phyloP scores from a whole-genome alignment of 2,329 filamentous ascomycete genomes.

The Alternaria novae-zelandiae region DNA sequence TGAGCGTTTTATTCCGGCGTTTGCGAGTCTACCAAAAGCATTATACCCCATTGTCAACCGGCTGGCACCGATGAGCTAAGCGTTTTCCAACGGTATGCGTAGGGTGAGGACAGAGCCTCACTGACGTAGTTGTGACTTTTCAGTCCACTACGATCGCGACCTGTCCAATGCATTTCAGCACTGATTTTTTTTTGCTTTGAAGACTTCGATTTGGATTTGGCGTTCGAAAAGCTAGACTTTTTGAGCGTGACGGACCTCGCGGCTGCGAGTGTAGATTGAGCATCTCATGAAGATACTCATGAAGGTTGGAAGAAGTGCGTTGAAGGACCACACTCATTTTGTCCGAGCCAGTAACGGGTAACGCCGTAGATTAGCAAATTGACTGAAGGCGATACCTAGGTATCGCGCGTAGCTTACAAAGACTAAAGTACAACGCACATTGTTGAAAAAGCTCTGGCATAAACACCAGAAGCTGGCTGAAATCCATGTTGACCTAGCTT shows the following conservation, averaged over 20 bases:
- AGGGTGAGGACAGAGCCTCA: slow-evolving; percentile 10
- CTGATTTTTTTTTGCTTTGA: slow-evolving; percentile 1
- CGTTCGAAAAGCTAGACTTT: slow-evolving; percentile 1
- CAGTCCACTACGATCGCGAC: slow-evolving; percentile 1
- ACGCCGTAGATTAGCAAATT: slow-evolving; percentile 10
- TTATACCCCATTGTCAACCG: slow-evolving; percentile 25
- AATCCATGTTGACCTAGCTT: background rate
- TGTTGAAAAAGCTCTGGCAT: background rate
- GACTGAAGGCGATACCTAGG: background rate
- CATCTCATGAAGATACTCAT: background rate
- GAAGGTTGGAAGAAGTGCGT: background rate
- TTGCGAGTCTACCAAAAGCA: slow-evolving; percentile 14
- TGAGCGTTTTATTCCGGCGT: slow-evolving; percentile 9
- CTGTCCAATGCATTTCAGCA: slow-evolving; percentile 9
- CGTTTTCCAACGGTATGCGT: slow-evolving; percentile 13
- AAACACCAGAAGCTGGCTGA: background rate
- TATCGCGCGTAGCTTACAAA: background rate
- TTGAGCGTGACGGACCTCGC: slow-evolving; percentile 3
- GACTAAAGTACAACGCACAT: background rate
- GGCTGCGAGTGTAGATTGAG: background rate
- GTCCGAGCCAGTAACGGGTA: background rate
- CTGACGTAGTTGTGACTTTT: slow-evolving; percentile 5
- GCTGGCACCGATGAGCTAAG: slow-evolving; percentile 21
- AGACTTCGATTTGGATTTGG: background rate
- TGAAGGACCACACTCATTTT: background rate